A percentile compares a stretch with the other conserved stretches of the same genome.
phyloP scores from a whole-genome alignment of 805 yeast genomes.

The Clavispora carvajalis region DNA sequence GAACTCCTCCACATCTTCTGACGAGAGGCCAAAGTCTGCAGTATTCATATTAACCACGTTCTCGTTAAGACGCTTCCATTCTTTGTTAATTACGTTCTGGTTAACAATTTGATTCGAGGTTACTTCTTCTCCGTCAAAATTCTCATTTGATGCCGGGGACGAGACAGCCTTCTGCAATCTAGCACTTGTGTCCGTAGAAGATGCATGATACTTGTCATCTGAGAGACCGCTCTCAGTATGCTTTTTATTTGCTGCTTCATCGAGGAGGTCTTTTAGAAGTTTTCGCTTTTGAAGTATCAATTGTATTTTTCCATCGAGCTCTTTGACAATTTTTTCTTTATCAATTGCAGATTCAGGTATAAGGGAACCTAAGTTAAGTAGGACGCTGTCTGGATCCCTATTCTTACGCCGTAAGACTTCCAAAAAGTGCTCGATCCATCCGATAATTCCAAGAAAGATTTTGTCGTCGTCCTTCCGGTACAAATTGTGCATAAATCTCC shows the following conservation, averaged over 20 bases:
- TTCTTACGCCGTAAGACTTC: slow-evolving; percentile 60
- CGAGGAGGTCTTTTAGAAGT: slow-evolving; percentile 32
- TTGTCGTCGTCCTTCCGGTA: slow-evolving; percentile 70
- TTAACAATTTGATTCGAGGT: neutral
- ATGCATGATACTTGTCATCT: neutral
- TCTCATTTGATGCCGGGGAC: too few relatives aligned
- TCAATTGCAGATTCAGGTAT: slow-evolving; percentile 22
- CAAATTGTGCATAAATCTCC: slow-evolving; percentile 74
- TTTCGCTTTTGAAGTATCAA: slow-evolving; percentile 33
- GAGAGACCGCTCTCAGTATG: neutral
- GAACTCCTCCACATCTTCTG: slow-evolving; percentile 41
- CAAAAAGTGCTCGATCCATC: slow-evolving; percentile 70
- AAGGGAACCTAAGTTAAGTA: slow-evolving; percentile 38
- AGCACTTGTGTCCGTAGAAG: too few relatives aligned
- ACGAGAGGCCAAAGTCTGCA: slow-evolving; percentile 33
- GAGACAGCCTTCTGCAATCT: too few relatives aligned
- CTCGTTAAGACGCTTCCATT: slow-evolving; percentile 44
- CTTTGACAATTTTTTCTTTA: slow-evolving; percentile 26
- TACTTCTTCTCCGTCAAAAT: too few relatives aligned
- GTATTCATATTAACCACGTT: slow-evolving; percentile 22
- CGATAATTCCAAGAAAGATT: slow-evolving; percentile 64
- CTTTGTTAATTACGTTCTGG: slow-evolving; percentile 20
- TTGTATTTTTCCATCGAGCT: slow-evolving; percentile 36
- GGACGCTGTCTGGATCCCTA: slow-evolving; percentile 30
- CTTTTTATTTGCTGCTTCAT: slow-evolving; percentile 6